phyloP scores from a whole-genome alignment of 2,329 filamentous ascomycete genomes.

The Myriangium duriaei region DNA sequence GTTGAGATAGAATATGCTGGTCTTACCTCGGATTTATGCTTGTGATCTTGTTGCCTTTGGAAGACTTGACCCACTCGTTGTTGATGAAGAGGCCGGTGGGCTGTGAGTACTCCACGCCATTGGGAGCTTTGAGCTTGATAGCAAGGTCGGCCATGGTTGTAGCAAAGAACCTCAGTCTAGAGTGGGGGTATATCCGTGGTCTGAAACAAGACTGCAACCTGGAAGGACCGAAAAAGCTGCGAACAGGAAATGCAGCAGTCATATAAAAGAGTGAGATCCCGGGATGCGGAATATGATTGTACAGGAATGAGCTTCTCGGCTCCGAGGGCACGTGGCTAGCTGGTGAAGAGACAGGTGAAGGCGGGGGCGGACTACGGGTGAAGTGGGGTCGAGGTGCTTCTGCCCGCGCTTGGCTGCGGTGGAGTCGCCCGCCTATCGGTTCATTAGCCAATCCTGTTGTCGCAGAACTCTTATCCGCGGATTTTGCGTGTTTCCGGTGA shows the following conservation, averaged over 20 bases:
- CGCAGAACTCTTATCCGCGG: too few species aligned
- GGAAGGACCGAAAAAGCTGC: not conserved
- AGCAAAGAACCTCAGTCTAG: not conserved
- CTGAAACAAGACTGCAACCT: not conserved
- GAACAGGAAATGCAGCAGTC: not conserved
- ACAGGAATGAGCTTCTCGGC: too few species aligned
- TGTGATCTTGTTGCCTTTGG: slow-evolving; percentile 50
- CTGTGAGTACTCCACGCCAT: slow-evolving; percentile 59
- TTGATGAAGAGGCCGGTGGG: slow-evolving; percentile 73
- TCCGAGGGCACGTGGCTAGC: too few species aligned
- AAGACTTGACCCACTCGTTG: slow-evolving; percentile 63
- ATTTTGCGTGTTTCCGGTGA: too few species aligned
- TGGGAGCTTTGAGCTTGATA: slow-evolving; percentile 59
- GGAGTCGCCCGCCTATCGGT: too few species aligned
- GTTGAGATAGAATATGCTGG: too few species aligned
- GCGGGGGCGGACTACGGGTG: too few species aligned
- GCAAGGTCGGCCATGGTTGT: slow-evolving; percentile 34
- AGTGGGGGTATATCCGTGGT: not conserved
- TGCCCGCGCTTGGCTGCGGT: too few species aligned
- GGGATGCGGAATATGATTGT: too few species aligned
- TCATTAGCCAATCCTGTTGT: too few species aligned
- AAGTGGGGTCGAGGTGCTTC: too few species aligned
- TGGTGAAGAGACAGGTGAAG: too few species aligned
- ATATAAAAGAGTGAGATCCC: not conserved
- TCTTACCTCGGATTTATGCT: slow-evolving; percentile 58